These are phyloP conservation scores for Candida michaelii DNA, from an alignment of 805 yeast genomes.

Conservation along the genomic window DNA sequence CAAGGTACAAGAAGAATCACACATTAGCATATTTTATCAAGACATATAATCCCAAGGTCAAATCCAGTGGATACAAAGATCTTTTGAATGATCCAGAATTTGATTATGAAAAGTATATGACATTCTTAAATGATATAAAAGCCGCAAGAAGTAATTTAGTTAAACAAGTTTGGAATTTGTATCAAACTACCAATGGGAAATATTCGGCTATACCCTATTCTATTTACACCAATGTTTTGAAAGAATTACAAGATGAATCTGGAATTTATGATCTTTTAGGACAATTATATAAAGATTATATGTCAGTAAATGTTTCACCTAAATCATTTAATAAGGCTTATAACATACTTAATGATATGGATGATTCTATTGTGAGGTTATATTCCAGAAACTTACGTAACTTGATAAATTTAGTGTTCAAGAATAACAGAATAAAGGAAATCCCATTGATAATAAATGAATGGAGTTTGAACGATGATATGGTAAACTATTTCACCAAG, in stretches of 20 bases:
- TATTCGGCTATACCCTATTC: slow-evolving; percentile 27
- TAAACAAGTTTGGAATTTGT: slow-evolving; percentile 36
- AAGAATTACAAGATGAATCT: slow-evolving; percentile 22
- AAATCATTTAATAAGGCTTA: slow-evolving; percentile 20
- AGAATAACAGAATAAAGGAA: slow-evolving; percentile 27
- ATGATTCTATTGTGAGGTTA: slow-evolving; percentile 16
- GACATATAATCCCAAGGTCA: slow-evolving; percentile 15
- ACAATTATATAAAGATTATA: slow-evolving; percentile 15
- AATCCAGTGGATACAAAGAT: slow-evolving; percentile 18
- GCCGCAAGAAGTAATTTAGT: slow-evolving; percentile 27
- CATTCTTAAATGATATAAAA: slow-evolving; percentile 23
- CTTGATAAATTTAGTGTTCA: slow-evolving; percentile 30
- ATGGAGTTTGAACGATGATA: slow-evolving; percentile 34
- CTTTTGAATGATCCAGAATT: slow-evolving; percentile 34
- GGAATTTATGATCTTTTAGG: slow-evolving; percentile 23
- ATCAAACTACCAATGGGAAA: slow-evolving; percentile 20
- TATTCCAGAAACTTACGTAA: slow-evolving; percentile 23
- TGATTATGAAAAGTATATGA: slow-evolving; percentile 38
- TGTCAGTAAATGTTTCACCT: slow-evolving; percentile 11
- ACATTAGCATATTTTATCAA: slow-evolving; percentile 29
- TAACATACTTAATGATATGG: slow-evolving; percentile 10
- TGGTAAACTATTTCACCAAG: slow-evolving; percentile 23
- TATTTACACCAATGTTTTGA: slow-evolving; percentile 22
- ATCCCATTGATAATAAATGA: slow-evolving; percentile 28
- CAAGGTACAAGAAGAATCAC: slow-evolving; percentile 26